Conservation (phyloP, 208 protist species). For the Acanthamoeba rhysodes region DNA sequence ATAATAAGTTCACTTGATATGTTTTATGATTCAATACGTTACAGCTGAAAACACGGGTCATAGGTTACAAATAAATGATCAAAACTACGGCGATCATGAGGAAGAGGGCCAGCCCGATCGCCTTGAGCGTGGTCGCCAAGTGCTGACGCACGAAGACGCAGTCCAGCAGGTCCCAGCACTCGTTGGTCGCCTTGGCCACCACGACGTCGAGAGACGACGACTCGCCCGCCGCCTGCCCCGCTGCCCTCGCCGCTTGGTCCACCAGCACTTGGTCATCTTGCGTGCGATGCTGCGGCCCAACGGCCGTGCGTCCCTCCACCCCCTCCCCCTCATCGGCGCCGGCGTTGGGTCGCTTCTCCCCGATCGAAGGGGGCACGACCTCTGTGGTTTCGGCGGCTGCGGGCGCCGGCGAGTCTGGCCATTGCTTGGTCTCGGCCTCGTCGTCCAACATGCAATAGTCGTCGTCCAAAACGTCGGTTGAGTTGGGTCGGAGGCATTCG, state of each 20-base stretch:
- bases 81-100: not conserved
- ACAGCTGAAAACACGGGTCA: not conserved
- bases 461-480: not conserved
- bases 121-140: not conserved
- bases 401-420: not conserved
- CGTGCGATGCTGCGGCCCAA: too few species aligned
- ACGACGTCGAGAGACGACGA: not conserved
- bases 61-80: not conserved
- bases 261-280: not conserved
- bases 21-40: not conserved
- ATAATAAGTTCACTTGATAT: not conserved
- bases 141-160: constrained; percentile 40
- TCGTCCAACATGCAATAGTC: not conserved
- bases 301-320: not conserved
- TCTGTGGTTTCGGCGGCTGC: not conserved
- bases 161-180: constrained; percentile 1
- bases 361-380: not conserved
- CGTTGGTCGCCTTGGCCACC: constrained; percentile 61
- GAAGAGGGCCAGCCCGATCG: not conserved
- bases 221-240: not conserved
- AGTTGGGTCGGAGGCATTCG: constrained; percentile 27
- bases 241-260: not conserved
- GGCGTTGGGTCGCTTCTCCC: not conserved
- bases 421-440: not conserved
- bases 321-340: not conserved